Conservation (phyloP, 1,284 basidiomycete genomes). For the Tylopilus sp. region DNA sequence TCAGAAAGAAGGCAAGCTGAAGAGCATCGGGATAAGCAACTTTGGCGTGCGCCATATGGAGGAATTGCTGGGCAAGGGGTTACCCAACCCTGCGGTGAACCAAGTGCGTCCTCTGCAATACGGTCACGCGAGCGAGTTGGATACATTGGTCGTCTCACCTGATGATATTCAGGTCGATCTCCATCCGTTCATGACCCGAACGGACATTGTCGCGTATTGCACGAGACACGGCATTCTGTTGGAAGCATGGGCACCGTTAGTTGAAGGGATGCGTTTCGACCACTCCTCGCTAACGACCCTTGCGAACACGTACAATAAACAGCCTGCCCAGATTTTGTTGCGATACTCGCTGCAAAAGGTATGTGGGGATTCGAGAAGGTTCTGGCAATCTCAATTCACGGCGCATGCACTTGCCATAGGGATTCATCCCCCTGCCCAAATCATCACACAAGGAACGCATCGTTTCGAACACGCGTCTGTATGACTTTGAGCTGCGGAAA, state of each 20-base stretch:
- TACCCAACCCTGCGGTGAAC: slow-evolving; percentile 69
- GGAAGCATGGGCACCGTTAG: slow-evolving; percentile 69
- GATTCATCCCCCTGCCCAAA: slow-evolving; percentile 71
- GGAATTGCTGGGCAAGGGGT: slow-evolving; percentile 65
- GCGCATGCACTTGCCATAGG: slow-evolving; percentile 48
- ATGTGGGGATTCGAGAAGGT: slow-evolving; percentile 25
- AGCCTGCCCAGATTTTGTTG: slow-evolving; percentile 74
- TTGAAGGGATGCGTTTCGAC: slow-evolving; percentile 57
- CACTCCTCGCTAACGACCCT: slow-evolving; percentile 57
- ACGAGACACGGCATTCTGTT: slow-evolving; percentile 68
- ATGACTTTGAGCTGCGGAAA: slow-evolving; percentile 65
- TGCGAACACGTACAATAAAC: slow-evolving; percentile 66
- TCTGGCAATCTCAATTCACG: not conserved
- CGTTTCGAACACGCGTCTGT: slow-evolving; percentile 67
- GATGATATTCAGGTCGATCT: slow-evolving; percentile 61
- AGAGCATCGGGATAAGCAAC: slow-evolving; percentile 12
- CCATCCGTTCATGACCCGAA: slow-evolving; percentile 80
- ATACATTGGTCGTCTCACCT: slow-evolving; percentile 14
- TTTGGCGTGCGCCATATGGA: slow-evolving; percentile 59
- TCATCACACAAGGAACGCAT: slow-evolving; percentile 67
- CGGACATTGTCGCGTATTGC: slow-evolving; percentile 73
- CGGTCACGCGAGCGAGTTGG: not conserved
- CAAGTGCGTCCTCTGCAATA: slow-evolving; percentile 59
- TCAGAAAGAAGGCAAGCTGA: slow-evolving; percentile 1
- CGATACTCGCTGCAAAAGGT: slow-evolving; percentile 79